phyloP scores from a whole-genome alignment of 225 moss, liverwort and hornwort species.

The Neckera pumila region DNA sequence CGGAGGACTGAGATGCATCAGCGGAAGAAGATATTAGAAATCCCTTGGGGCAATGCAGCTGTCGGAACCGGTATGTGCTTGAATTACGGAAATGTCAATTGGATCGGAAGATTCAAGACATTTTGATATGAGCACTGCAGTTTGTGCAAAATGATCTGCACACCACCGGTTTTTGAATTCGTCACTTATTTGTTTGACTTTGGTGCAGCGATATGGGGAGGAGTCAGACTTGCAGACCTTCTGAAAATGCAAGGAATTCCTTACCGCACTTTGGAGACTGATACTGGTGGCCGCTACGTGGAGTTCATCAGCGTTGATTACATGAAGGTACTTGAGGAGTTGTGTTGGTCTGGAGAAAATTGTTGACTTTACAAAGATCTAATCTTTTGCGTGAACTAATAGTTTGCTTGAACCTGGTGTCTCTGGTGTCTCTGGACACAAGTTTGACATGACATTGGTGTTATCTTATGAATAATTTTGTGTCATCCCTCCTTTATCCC shows the following conservation, averaged over 20 bases:
- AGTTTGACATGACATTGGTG: not conserved
- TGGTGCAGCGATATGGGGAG: constrained; percentile 52
- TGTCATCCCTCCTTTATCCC: not conserved
- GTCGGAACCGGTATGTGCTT: constrained; percentile 40
- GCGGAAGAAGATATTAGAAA: constrained; percentile 27
- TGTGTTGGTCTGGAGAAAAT: not conserved
- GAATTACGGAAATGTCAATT: not conserved
- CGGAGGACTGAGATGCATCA: constrained; percentile 52
- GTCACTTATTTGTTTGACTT: not conserved
- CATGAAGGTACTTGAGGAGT: not conserved
- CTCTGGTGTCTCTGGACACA: not conserved
- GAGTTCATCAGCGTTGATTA: not conserved
- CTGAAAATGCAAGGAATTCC: constrained; percentile 49
- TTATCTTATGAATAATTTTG: not conserved
- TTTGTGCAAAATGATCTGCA: not conserved
- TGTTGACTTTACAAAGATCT: not conserved
- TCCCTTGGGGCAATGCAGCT: constrained; percentile 54
- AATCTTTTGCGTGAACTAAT: not conserved
- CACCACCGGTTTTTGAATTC: not conserved
- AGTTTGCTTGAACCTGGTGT: not conserved
- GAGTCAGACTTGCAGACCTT: constrained; percentile 55
- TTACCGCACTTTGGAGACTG: constrained; percentile 23
- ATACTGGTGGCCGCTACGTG: constrained; percentile 20
- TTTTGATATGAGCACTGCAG: not conserved
- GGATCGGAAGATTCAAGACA: not conserved